Base-by-base conservation (phyloP, 345 rosid species). In the Odontarrhena argentea region DNA sequence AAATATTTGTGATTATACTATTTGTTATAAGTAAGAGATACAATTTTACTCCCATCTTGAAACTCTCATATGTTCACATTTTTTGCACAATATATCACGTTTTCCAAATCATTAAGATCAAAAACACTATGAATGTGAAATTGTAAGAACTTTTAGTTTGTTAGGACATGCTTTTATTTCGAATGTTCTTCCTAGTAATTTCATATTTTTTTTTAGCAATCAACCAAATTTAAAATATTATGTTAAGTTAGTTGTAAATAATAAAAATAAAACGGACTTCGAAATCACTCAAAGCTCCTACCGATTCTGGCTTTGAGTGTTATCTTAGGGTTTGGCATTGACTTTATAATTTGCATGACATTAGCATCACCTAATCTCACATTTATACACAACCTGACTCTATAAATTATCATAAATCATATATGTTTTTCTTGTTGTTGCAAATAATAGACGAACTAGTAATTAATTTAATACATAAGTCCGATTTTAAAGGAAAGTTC, bases 231-330 rank as follows among this genome's bases (percentile, higher is more conserved):
- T 44, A 9, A n/a, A 44, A 44, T 11, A 44, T 44, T 5, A 44
- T 12, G 2, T 37, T 32, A 50, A n/a, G 71, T 37, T 49, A 18
- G 8, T 30, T 43, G 34, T 24, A 12, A 51, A 49, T 38, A 36
- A 53, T 18, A 13, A 6, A 71, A 24, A 55, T 7, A 15, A 73
- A 55, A 41, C 13, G 25, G 67, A 74, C 77, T 74, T 74, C 78
- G 49, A 68, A 74, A 68, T 74, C 64, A 74, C 74, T 74, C 65
- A 74, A 62, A 74, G 78, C 65, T 48, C 46, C 5, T 38, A 67
- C 69, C 69, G 50, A 68, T 7, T 9, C 35, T 68, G 60, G 65
- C 74, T 74, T 61, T 68, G 74, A 74, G 69, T 74, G 74, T 7
- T 67, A 68, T 68, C 37, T 61, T 74, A 74, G 69, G 69, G 48